Conservation (phyloP, 2,329 filamentous ascomycete species). For the Alternaria sp. region DNA sequence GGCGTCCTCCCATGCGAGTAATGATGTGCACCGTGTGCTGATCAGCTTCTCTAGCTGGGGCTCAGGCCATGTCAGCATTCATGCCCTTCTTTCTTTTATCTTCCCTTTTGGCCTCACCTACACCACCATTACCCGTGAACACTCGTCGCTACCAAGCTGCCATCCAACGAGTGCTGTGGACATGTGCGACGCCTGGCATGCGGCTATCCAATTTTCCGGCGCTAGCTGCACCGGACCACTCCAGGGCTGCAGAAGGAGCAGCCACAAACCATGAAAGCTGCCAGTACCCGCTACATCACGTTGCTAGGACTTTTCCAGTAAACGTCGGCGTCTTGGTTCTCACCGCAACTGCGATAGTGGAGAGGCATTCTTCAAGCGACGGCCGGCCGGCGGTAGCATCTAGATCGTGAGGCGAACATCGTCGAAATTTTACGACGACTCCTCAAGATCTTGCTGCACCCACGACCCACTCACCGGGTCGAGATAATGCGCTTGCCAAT, state of each 20-base stretch:
- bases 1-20: conserved; percentile 1
- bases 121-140: neutral
- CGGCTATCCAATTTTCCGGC: conserved; percentile 2
- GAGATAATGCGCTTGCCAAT: neutral
- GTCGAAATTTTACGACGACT: neutral
- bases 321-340: neutral
- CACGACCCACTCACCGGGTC: conserved; percentile 4
- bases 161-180: neutral
- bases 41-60: conserved; percentile 3
- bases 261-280: conserved; percentile 4
- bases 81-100: neutral
- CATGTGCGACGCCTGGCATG: neutral
- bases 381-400: neutral
- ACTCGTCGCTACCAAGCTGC: neutral
- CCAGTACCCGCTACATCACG: conserved; percentile 2
- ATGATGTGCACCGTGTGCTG: conserved; percentile 13
- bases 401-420: conserved; percentile 6
- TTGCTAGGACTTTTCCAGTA: neutral
- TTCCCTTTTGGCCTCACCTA: neutral
- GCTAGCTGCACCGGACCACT: conserved; percentile 6
- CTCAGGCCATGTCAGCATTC: neutral
- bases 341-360: neutral
- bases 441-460: conserved; percentile 2
- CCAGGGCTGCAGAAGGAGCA: conserved; percentile 1
- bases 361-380: neutral